Evolutionary conservation across 495 filamentous ascomycete species (phyloP).

Genomic region (Geopyxis carbonaria): DNA sequence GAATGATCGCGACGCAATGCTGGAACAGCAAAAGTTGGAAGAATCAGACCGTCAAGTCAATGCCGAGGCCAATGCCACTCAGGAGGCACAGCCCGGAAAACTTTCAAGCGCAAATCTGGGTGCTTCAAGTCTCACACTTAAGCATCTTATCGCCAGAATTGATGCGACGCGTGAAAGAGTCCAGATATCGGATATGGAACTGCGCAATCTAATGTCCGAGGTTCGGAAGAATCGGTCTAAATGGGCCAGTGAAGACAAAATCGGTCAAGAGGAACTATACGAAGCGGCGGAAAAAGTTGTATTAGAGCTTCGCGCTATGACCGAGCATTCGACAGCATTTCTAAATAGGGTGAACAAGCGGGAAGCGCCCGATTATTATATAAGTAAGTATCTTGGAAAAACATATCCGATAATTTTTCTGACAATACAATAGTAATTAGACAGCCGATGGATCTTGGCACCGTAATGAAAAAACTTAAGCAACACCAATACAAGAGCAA

Average conservation of each 20-base stretch:
- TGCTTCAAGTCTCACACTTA: conserved; percentile 89
- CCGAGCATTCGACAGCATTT: conserved; percentile 88
- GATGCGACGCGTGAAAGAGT: conserved; percentile 81
- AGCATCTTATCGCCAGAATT: conserved; percentile 89
- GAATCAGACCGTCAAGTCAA: conserved; percentile 92
- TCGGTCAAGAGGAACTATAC: conserved; percentile 94
- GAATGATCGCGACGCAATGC: conserved; percentile 85
- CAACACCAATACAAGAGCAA: conserved; percentile 76
- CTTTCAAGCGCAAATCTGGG: conserved; percentile 86
- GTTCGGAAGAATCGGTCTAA: conserved; percentile 95
- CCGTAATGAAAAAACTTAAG: conserved; percentile 97
- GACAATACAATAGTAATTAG: conserved; percentile 86
- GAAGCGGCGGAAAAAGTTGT: conserved; percentile 91
- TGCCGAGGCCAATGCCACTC: conserved; percentile 47
- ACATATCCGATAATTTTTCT: background rate
- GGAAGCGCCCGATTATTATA: conserved; percentile 83
- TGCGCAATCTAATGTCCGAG: conserved; percentile 84
- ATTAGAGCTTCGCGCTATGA: conserved; percentile 88
- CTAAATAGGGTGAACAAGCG: conserved; percentile 85
- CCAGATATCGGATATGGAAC: conserved; percentile 74
- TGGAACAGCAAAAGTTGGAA: conserved; percentile 92
- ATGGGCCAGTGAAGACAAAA: conserved; percentile 93
- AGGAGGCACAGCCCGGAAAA: conserved; percentile 44
- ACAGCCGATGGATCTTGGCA: conserved; percentile 92
- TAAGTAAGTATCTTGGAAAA: conserved; percentile 30